Evolutionary conservation across 495 filamentous ascomycete species (phyloP).

Genomic region (Neurospora terricola): DNA sequence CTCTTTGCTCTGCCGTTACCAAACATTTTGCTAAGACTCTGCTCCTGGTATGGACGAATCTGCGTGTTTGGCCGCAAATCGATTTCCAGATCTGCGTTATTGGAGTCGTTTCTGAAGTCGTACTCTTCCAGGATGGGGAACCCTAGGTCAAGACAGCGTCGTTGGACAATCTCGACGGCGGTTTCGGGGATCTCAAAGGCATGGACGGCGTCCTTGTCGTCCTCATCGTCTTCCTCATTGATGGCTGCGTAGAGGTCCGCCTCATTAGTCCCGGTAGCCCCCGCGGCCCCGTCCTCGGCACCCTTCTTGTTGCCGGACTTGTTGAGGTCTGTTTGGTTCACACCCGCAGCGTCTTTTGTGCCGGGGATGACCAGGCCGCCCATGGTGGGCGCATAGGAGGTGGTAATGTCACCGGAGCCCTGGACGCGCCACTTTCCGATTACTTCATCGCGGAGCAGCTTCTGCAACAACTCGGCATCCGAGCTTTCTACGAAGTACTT

Average conservation of each 20-base stretch:
- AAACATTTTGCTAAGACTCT: slow-evolving; percentile 97
- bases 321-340: slow-evolving; percentile 49
- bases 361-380: slow-evolving; percentile 88
- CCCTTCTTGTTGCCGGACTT: slow-evolving; percentile 24
- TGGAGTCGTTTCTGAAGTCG: slow-evolving; percentile 88
- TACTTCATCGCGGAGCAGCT: slow-evolving; percentile 53
- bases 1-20: slow-evolving; percentile 94
- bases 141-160: slow-evolving; percentile 75
- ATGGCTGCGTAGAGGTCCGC: slow-evolving; percentile 46
- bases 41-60: slow-evolving; percentile 91
- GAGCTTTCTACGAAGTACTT: slow-evolving; percentile 88
- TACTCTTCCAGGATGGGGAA: slow-evolving; percentile 93
- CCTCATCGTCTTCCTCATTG: slow-evolving; percentile 78
- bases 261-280: slow-evolving; percentile 13
- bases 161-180: slow-evolving; percentile 76
- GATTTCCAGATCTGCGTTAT: slow-evolving; percentile 85
- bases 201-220: slow-evolving; percentile 80
- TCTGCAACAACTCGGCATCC: slow-evolving; percentile 76
- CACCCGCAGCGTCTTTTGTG: slow-evolving; percentile 83
- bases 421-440: slow-evolving; percentile 38
- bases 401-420: slow-evolving; percentile 58
- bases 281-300: slow-evolving; percentile 9
- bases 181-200: slow-evolving; percentile 82
- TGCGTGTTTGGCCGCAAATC: slow-evolving; percentile 75
- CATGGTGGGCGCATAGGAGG: slow-evolving; percentile 75